Evolutionary conservation across 1,284 basidiomycete genomes (phyloP).

Genomic region (Amylostereum areolatum): DNA sequence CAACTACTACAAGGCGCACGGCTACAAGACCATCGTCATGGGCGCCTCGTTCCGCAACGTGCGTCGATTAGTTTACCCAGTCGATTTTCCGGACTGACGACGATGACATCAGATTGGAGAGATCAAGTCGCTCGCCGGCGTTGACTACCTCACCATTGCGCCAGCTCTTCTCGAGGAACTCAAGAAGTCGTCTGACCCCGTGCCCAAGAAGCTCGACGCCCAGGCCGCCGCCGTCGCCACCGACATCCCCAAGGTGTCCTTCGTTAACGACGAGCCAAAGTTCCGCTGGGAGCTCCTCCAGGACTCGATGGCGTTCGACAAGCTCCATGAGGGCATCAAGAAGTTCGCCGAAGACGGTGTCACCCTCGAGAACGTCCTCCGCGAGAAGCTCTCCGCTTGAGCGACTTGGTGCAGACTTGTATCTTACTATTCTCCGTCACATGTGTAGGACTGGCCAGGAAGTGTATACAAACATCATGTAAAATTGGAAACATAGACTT

Average conservation of each 20-base stretch:
- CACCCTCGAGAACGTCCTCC: constrained; percentile 82
- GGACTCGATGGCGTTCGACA: constrained; percentile 94
- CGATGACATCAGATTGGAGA: constrained; percentile 61
- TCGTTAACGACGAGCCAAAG: constrained; percentile 88
- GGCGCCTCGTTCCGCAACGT: constrained; percentile 98
- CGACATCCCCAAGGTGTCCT: constrained; percentile 77
- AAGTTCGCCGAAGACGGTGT: constrained; percentile 96
- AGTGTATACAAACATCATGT: no score
- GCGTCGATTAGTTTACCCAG: constrained; percentile 19
- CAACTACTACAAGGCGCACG: constrained; percentile 99
- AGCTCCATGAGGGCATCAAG: constrained; percentile 94
- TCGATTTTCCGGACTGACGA: constrained; percentile 13
- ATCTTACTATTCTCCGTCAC: no score
- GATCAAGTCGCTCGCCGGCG: constrained; percentile 92
- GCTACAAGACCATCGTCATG: constrained; percentile 99
- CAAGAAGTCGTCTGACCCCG: constrained; percentile 69
- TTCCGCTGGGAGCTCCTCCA: constrained; percentile 93
- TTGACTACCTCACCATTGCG: constrained; percentile 95
- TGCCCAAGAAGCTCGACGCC: constrained; percentile 84
- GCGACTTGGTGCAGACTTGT: neutral
- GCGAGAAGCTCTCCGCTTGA: constrained; percentile 68
- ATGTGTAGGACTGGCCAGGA: no score
- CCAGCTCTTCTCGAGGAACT: constrained; percentile 91
- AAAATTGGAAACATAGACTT: no score
- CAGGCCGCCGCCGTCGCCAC: constrained; percentile 50